A percentile compares a stretch with the other conserved stretches of the same genome.
Conservation (phyloP, 192 early-diverging fungal species). For the Coemansia guatemalensis region DNA sequence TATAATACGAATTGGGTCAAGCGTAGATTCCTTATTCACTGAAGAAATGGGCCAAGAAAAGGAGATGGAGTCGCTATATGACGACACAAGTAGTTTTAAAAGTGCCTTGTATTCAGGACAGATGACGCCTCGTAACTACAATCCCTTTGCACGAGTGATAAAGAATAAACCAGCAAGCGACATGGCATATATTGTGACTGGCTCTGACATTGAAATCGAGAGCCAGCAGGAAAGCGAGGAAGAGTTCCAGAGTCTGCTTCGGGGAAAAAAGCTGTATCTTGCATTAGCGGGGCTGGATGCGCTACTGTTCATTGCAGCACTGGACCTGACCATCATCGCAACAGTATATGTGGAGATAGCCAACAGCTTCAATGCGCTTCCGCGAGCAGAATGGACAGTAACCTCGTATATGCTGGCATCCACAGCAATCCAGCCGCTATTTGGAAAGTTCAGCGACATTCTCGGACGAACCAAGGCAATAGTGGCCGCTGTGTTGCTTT, state of each 20-base stretch:
- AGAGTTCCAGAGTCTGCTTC: slow-evolving; percentile 2
- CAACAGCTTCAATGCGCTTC: slow-evolving; percentile 67
- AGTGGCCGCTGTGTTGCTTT: slow-evolving; percentile 70
- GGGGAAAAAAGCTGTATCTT: slow-evolving; percentile 31
- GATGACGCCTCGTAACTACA: slow-evolving; percentile 12
- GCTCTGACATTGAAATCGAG: background rate
- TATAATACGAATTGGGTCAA: no score
- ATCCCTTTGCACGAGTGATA: slow-evolving; percentile 14
- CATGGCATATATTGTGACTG: no score
- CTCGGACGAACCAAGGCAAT: slow-evolving; percentile 86
- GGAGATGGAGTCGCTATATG: background rate
- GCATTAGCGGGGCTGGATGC: slow-evolving; percentile 57
- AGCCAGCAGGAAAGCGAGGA: background rate
- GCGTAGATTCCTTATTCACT: no score
- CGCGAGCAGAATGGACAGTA: slow-evolving; percentile 81
- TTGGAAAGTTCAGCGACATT: slow-evolving; percentile 87
- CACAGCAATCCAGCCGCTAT: slow-evolving; percentile 66
- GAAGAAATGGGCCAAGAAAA: no score
- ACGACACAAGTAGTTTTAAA: slow-evolving; percentile 7
- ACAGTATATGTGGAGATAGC: slow-evolving; percentile 77
- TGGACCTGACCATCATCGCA: slow-evolving; percentile 86
- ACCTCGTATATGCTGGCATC: slow-evolving; percentile 68
- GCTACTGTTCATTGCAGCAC: slow-evolving; percentile 70
- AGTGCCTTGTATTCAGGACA: slow-evolving; percentile 5
- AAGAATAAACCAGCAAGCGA: slow-evolving; percentile 4